Conservation (phyloP, 805 yeast species). For the Suhomyces sp. region DNA sequence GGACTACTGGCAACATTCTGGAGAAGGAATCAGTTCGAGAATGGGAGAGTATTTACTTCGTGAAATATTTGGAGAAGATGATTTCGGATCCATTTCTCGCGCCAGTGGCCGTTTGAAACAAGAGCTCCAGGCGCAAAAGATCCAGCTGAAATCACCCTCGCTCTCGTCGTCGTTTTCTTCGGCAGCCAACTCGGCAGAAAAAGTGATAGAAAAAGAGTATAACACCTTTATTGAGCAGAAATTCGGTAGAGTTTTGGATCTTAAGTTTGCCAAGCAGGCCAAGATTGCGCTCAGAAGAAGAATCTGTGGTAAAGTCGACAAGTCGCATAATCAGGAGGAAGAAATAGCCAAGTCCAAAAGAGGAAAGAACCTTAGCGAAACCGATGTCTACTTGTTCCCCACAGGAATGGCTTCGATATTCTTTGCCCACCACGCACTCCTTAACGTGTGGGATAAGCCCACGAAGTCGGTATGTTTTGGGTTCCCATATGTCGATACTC, state of each 20-base stretch:
- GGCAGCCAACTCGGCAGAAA: slow-evolving; percentile 5
- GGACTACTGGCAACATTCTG: slow-evolving; percentile 95
- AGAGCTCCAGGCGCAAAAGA: slow-evolving; percentile 34
- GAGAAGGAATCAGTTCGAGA: slow-evolving; percentile 93
- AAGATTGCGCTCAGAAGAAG: slow-evolving; percentile 70
- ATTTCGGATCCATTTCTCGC: slow-evolving; percentile 3
- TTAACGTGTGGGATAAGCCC: slow-evolving; percentile 23
- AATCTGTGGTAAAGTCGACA: slow-evolving; percentile 63
- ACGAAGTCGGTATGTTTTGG: slow-evolving; percentile 89
- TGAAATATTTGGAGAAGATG: slow-evolving; percentile 40
- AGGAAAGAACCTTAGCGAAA: slow-evolving; percentile 39
- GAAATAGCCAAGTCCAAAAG: slow-evolving; percentile 26
- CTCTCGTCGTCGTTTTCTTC: slow-evolving; percentile 23
- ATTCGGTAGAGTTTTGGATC: slow-evolving; percentile 84
- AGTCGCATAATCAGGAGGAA: slow-evolving; percentile 25
- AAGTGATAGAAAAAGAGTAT: slow-evolving; percentile 49
- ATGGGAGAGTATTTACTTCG: slow-evolving; percentile 79
- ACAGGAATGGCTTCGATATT: slow-evolving; percentile 93
- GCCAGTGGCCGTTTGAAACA: slow-evolving; percentile 17
- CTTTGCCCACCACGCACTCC: slow-evolving; percentile 64
- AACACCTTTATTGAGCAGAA: slow-evolving; percentile 78
- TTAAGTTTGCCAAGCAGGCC: slow-evolving; percentile 72
- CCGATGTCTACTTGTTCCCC: slow-evolving; percentile 81
- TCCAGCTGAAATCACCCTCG: slow-evolving; percentile 32
- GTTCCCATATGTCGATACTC: slow-evolving; percentile 91